Base-by-base conservation (phyloP, 768 basidiomycete species). In the Agrocybe pediades region DNA sequence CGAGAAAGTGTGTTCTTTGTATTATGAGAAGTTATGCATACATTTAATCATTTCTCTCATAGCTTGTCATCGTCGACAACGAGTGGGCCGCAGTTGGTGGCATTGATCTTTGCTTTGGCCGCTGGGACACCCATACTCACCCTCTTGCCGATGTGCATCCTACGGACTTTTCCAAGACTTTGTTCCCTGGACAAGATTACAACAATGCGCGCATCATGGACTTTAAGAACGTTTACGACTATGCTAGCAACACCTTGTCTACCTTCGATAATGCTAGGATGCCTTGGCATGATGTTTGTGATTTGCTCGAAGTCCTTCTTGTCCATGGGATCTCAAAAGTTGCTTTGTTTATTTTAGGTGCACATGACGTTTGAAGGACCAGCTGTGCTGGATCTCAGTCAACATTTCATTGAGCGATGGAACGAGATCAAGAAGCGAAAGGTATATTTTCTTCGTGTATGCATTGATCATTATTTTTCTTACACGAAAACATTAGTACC, bases 171-270 rank as follows among this genome's bases (percentile, higher is more conserved):
- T 70, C 72, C 17, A 79, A 78, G 48, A 92, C 91, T 1, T 77
- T 98, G 23, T 98, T 96, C 77, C 92, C 96, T 0, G 96, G 96
- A 1, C 80, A 97, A 69, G 95, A 95, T 65, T 96, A 89, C 72
- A 95, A 97, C 68, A 92, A 98, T 54, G 92, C 93, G 1, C 83
- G 95, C 8, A 74, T 89, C 26, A 77, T 84, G 68, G 94, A 96
- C 65, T 95, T 95, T 74, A 80, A 93, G 65, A 75, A 88, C 9
- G 96, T 98, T 0, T 77, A 82, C 52, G 79, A 92, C 56, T 93
- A 85, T 65, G 82, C 84, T 20, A 87, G 83, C 63, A 91, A 88
- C 55, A 77, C 78, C 0, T 66, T 93, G 15, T 86, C 85, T 26
- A 79, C 85, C 43, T 65, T 86, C 41, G 89, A 92, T 58, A 85